Evolutionary conservation across 129 eudicot species (phyloP).

Genomic region (Tanacetum coccineum): DNA sequence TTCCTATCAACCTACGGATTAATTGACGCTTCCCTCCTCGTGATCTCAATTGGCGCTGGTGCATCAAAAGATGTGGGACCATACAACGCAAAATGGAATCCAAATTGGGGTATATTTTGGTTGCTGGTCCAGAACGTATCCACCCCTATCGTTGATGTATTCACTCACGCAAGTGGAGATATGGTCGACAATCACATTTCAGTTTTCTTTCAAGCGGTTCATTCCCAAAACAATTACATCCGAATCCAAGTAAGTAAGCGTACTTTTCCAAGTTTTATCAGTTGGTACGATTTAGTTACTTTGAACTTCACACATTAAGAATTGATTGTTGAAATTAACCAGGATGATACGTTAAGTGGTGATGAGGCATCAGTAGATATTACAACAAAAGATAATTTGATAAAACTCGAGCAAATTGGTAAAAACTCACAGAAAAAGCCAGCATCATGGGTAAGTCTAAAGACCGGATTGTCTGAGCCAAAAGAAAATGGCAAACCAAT

Average conservation of each 20-base stretch:
- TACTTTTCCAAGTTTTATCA: background rate
- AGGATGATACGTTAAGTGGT: constrained; percentile 60
- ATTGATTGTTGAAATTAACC: background rate
- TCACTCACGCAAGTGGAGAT: constrained; percentile 49
- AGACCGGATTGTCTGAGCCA: constrained; percentile 39
- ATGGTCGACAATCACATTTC: constrained; percentile 45
- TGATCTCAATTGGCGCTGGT: constrained; percentile 56
- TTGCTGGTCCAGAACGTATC: constrained; percentile 44
- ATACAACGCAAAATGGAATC: constrained; percentile 44
- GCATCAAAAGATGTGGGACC: constrained; percentile 29
- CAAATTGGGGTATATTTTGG: constrained; percentile 49
- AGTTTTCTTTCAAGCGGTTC: constrained; percentile 45
- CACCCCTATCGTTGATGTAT: constrained; percentile 42
- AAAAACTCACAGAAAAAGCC: constrained; percentile 43
- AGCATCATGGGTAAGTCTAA: constrained; percentile 35
- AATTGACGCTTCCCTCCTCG: constrained; percentile 42
- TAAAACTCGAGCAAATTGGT: constrained; percentile 39
- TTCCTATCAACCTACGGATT: constrained; percentile 45
- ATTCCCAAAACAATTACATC: constrained; percentile 38
- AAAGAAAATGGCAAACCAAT: constrained; percentile 38
- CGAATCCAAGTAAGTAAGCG: constrained; percentile 43
- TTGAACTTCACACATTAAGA: background rate
- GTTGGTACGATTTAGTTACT: background rate
- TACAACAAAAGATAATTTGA: constrained; percentile 51
- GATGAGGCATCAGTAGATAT: constrained; percentile 29